phyloP scores from a whole-genome alignment of 2,329 filamentous ascomycete genomes.

The Sclerotinia subarctica region DNA sequence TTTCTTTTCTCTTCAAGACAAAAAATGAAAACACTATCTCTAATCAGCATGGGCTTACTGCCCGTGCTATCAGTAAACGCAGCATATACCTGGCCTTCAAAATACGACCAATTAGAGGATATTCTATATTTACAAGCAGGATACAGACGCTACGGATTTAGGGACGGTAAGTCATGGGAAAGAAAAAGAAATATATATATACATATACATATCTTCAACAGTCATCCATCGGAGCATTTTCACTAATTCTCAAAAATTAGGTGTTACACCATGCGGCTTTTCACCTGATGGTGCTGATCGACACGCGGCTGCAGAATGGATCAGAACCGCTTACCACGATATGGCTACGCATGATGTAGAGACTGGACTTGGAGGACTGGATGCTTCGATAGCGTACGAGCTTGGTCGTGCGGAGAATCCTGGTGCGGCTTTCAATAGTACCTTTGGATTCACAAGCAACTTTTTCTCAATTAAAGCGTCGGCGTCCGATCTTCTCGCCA shows the following conservation, averaged over 20 bases:
- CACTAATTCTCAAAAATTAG: background rate
- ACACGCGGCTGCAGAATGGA: constrained; percentile 50
- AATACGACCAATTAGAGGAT: background rate
- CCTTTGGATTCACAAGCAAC: background rate
- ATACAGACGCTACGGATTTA: background rate
- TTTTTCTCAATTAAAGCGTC: background rate
- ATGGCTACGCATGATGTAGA: constrained; percentile 51
- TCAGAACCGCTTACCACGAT: constrained; percentile 59
- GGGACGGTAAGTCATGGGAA: background rate
- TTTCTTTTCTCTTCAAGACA: no score
- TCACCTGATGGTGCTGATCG: background rate
- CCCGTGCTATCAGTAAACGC: constrained; percentile 1
- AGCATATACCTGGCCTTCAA: constrained; percentile 2
- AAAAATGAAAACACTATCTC: background rate
- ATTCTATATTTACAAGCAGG: background rate
- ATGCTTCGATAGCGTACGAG: constrained; percentile 41
- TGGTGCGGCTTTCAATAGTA: constrained; percentile 43
- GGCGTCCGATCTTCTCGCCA: constrained; percentile 27
- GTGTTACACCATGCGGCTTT: constrained; percentile 1
- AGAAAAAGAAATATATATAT: no score
- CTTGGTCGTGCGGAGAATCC: constrained; percentile 41
- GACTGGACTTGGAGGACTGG: constrained; percentile 48
- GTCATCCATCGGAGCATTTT: background rate
- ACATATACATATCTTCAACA: no score
- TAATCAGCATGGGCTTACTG: background rate